phyloP scores from a whole-genome alignment of 78 protist species.

The Polysphondylium violaceum region DNA sequence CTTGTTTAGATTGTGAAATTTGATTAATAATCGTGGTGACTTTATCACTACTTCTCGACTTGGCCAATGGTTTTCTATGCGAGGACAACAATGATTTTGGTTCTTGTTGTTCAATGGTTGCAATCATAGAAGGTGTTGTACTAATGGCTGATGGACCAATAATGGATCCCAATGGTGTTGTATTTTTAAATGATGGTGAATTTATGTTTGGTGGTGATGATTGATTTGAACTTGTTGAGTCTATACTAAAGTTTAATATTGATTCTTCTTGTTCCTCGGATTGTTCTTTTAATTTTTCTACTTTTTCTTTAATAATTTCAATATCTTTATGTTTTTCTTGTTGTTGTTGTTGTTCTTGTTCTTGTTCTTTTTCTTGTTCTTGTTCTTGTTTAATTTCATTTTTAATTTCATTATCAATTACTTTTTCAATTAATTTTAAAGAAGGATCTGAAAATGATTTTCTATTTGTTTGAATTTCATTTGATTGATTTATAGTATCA shows the following conservation, averaged over 20 bases:
- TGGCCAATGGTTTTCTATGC: slow-evolving; percentile 27
- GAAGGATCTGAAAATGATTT: background rate
- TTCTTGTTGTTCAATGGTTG: background rate
- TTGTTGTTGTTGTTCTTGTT: too few relatives aligned
- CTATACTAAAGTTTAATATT: too few relatives aligned
- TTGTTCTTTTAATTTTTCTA: too few relatives aligned
- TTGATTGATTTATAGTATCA: slow-evolving; percentile 60
- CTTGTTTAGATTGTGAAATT: slow-evolving; percentile 16
- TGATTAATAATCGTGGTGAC: slow-evolving; percentile 28
- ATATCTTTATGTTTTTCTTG: too few relatives aligned
- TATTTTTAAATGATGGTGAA: background rate
- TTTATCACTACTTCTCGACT: slow-evolving; percentile 30
- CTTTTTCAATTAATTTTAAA: background rate
- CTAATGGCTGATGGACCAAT: slow-evolving; percentile 45
- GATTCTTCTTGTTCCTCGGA: too few relatives aligned
- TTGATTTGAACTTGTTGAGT: background rate
- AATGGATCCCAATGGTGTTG: slow-evolving; percentile 52
- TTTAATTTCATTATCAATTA: background rate
- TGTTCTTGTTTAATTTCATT: too few relatives aligned
- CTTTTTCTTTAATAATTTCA: too few relatives aligned
- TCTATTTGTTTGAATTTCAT: slow-evolving; percentile 48
- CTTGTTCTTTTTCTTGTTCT: too few relatives aligned
- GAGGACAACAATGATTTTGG: background rate
- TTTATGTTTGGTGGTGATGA: background rate
- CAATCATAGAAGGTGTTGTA: background rate